phyloP scores from a whole-genome alignment of 1,139 yeast species.

The Protomyces gravidus region DNA sequence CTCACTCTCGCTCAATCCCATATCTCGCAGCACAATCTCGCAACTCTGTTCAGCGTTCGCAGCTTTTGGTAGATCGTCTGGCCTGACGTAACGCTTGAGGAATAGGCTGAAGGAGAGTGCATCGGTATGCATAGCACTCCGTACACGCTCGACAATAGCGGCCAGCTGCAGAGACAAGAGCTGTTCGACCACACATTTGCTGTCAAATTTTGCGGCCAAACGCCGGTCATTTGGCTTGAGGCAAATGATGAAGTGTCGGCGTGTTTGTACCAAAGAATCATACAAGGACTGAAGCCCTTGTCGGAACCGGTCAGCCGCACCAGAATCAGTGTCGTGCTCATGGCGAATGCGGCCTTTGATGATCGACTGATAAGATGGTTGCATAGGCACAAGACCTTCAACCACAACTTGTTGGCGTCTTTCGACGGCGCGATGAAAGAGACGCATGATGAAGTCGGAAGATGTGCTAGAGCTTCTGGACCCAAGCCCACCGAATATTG shows the following conservation, averaged over 20 bases:
- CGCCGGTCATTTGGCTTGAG: constrained; percentile 46
- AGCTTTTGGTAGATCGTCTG: constrained; percentile 39
- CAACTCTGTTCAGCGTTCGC: constrained; percentile 32
- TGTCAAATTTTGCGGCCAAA: constrained; percentile 43
- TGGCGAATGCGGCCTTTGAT: constrained; percentile 42
- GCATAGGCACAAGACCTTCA: constrained; percentile 39
- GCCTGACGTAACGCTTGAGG: constrained; percentile 11
- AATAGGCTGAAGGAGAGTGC: constrained; percentile 40
- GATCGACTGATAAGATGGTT: constrained; percentile 37
- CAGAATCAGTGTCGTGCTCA: constrained; percentile 35
- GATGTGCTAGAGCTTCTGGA: constrained; percentile 39
- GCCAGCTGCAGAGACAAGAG: constrained; percentile 45
- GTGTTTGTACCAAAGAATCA: constrained; percentile 43
- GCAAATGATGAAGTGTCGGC: constrained; percentile 45
- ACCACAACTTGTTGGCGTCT: constrained; percentile 37
- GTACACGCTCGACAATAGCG: constrained; percentile 44
- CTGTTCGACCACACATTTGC: constrained; percentile 46
- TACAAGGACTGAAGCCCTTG: constrained; percentile 41
- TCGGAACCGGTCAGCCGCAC: constrained; percentile 43
- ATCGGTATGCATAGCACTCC: constrained; percentile 42
- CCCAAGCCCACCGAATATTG: constrained; percentile 37
- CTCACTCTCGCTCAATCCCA: constrained; percentile 44
- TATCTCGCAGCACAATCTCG: constrained; percentile 39
- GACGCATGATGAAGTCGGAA: constrained; percentile 42
- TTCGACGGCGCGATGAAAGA: constrained; percentile 36